These are phyloP conservation scores for Macrolepiota dolichaula DNA, from an alignment of 768 basidiomycete species.

Conservation along the genomic window DNA sequence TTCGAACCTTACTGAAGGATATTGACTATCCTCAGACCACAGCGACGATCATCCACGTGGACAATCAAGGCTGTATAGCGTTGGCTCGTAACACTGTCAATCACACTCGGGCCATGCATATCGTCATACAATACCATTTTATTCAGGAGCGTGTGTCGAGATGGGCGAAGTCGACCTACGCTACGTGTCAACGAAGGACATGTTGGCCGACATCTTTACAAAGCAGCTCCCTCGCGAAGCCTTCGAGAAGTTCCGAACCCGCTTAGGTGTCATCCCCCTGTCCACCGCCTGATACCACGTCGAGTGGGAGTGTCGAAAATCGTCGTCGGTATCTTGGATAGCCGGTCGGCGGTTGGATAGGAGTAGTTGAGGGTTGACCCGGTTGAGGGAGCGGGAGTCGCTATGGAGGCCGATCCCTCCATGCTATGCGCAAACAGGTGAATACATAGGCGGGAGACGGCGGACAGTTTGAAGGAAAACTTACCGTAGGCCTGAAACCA, in stretches of 20 bases:
- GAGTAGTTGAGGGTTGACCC: no score
- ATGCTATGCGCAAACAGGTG: no score
- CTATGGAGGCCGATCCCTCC: no score
- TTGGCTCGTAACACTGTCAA: conserved; percentile 15
- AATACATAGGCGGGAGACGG: no score
- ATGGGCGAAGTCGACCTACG: conserved; percentile 5
- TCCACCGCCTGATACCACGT: no score
- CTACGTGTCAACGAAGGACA: conserved; percentile 11
- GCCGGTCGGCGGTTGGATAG: no score
- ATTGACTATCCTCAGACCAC: background rate
- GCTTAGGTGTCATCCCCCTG: background rate
- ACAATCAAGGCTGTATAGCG: conserved; percentile 18
- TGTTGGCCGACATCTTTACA: conserved; percentile 17
- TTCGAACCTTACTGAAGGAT: background rate
- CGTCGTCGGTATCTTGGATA: no score
- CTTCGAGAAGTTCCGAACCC: background rate
- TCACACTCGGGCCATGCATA: conserved; percentile 16
- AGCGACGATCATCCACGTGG: conserved; percentile 4
- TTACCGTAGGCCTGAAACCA: no score
- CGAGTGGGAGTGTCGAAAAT: background rate
- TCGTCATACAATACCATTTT: conserved; percentile 16
- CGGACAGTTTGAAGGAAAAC: no score
- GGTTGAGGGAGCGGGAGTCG: no score
- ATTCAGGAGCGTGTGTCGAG: conserved; percentile 10
- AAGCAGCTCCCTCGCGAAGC: conserved; percentile 11